A percentile compares a stretch with the other conserved stretches of the same genome.
phyloP scores from a whole-genome alignment of 1,139 yeast genomes.

The Debaryomyces coudertii region DNA sequence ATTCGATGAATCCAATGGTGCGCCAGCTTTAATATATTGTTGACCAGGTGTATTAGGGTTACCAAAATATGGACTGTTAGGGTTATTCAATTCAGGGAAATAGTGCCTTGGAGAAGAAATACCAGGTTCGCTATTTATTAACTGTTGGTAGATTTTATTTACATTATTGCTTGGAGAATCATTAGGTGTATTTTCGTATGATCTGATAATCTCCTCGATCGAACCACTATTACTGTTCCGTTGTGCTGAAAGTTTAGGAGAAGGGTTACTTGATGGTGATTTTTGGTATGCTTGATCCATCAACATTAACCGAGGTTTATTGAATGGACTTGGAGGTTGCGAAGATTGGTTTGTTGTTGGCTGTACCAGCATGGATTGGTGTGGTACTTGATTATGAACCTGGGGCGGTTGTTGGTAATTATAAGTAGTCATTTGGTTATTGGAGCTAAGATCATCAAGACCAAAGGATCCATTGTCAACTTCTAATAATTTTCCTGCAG shows the following conservation, averaged over 20 bases:
- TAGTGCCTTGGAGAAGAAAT: constrained; percentile 35
- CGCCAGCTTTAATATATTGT: constrained; percentile 5
- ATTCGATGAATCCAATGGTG: constrained; percentile 8
- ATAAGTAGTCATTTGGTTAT: constrained; percentile 25
- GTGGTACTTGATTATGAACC: constrained; percentile 13
- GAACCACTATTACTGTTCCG: constrained; percentile 23
- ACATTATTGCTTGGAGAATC: constrained; percentile 21
- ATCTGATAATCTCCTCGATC: constrained; percentile 42
- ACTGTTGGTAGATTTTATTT: constrained; percentile 37
- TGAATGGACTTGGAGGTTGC: constrained; percentile 26
- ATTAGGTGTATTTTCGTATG: constrained; percentile 30
- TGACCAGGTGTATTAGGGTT: constrained; percentile 16
- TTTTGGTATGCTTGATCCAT: constrained; percentile 42
- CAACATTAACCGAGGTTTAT: constrained; percentile 46
- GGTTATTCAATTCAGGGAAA: constrained; percentile 35
- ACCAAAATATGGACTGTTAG: constrained; percentile 17
- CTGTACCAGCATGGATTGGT: constrained; percentile 13
- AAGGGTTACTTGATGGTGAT: constrained; percentile 17
- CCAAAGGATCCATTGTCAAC: constrained; percentile 27
- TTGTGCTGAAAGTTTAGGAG: constrained; percentile 10
- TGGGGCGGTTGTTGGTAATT: constrained; percentile 14
- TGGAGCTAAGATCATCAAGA: constrained; percentile 12
- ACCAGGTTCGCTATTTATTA: constrained; percentile 29
- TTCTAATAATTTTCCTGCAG: constrained; percentile 51
- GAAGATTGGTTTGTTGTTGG: constrained; percentile 7